Base-by-base conservation (phyloP, 2,329 filamentous ascomycete genomes). In the Pseudocercospora fijiensis region DNA sequence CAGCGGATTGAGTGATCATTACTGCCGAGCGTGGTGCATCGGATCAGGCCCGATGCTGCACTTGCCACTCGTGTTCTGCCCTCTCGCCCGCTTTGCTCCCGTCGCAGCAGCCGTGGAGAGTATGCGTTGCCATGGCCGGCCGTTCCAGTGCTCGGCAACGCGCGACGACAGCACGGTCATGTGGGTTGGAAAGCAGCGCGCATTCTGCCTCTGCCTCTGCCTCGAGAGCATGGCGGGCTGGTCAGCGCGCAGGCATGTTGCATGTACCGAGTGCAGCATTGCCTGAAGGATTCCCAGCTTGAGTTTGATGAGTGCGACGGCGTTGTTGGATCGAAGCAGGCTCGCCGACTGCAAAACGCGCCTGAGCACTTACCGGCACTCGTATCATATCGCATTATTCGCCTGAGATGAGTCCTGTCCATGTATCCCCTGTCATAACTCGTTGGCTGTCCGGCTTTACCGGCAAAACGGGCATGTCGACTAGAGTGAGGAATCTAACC, bases 231-330 rank as follows among this genome's bases (percentile, higher is more conserved):
- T 53, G 49, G 26, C 16, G n/a, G 26, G 49, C 49, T 28, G 10
- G 26, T 24, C 49, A 30, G 22, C 8, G 11, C 6, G 24, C 49
- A 30, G 49, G 49, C 22, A 53, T n/a, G 28, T 24, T 53, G 49
- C 49, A 30, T 10, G 26, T 27, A 53, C 49, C 7, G 26, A 27
- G 26, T 28, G 28, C 49, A 53, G 49, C 49, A 53, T 53, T 28
- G 49, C 49, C 28, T 53, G 49, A 24, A 53, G 28, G 49, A 53
- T 53, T 53, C 16, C 49, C 11, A 20, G 49, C 24, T 53, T 53
- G 49, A 53, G 49, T 53, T 53, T 53, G 49, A 53, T 53, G 49
- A 53, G 11, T 9, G 49, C 28, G 26, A 30, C 13, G 26, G 6
- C 10, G 3, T 26, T 28, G 49, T 53, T 53, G 49, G 49, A 53